Percentiles rank a stretch among this genome's conserved stretches.
phyloP scores from a whole-genome alignment of 2,329 filamentous ascomycete genomes.

The Sporothrix euskadiensis region DNA sequence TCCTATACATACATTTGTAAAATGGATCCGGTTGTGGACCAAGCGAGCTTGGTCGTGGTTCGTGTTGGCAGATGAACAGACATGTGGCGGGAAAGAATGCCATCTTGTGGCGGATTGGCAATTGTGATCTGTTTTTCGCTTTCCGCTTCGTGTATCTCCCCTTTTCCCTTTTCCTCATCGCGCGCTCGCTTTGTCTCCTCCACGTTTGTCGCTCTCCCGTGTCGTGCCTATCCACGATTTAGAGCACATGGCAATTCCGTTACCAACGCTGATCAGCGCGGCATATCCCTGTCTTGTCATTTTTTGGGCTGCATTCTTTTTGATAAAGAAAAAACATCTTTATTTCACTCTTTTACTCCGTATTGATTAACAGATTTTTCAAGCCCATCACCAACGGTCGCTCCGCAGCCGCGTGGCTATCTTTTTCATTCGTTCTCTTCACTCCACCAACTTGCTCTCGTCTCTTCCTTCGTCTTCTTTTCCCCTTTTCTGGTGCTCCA shows the following conservation, averaged over 20 bases:
- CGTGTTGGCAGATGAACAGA: background rate
- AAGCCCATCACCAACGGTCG: background rate
- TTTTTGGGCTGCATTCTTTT: background rate
- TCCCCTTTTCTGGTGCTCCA: background rate
- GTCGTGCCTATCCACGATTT: background rate
- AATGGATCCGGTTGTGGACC: background rate
- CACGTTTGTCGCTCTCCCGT: slow-evolving; percentile 3
- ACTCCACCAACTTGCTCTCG: background rate
- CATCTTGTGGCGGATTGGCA: background rate
- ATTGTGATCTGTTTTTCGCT: background rate
- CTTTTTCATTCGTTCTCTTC: background rate
- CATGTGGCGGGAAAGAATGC: background rate
- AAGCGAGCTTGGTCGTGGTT: background rate
- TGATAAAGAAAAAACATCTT: background rate
- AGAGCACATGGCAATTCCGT: slow-evolving; percentile 13
- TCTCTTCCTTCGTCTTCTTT: background rate
- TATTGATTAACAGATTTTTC: background rate
- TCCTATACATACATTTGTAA: background rate
- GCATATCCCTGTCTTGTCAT: background rate
- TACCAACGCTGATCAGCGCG: slow-evolving; percentile 3
- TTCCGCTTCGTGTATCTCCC: background rate
- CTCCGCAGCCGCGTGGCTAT: background rate
- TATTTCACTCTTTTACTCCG: background rate
- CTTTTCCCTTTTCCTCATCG: background rate
- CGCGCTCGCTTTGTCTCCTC: background rate